Evolutionary conservation across 2,329 filamentous ascomycete genomes (phyloP), one percentile per base, ranked within the genome.

Genomic region (Trichoderma sp.): DNA sequence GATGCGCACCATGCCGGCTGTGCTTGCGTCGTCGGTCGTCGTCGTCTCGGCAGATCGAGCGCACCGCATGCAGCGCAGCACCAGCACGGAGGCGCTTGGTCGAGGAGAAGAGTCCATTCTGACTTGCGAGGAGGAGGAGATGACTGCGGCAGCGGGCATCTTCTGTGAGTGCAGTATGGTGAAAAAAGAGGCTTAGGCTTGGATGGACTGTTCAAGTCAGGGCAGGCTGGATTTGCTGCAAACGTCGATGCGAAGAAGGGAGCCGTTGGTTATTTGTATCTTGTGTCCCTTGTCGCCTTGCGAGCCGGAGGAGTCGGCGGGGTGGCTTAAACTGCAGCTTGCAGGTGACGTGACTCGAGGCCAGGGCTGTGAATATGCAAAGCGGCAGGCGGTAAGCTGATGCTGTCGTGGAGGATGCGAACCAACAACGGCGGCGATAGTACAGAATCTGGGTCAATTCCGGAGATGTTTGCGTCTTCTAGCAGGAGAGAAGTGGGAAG

Each of bases 1-100:
- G 71, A 90, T 87, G 74, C 85, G 84, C 16, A 90, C 84, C 88
- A 90, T 90, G 71, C 87, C 88, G 69, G 81, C 85, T 54, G 85
- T 81, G 72, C 79, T 81, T 60, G 84, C 81, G 77, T 89, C 86
- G 76, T 89, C 87, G 37, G 86, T 88, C 10, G 85, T 84, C 8
- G 87, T 88, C 32, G 85, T 83, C 80, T 90, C 88, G 66, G 87
- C 86, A 66, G 85, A 83, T 69, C 85, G 84, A 52, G 86, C 84
- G 76, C 87, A 89, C 69, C 88, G 85, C 76, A 89, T 85, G 81
- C 88, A 90, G 73, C 88, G 87, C 72, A 90, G 80, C 37, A 87
- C 81, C 80, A 87, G 83, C 68, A 90, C 86, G 10, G 85, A 85
- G 73, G 82, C 85, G 49, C 84, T 80, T 39, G 83, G 81, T 56